phyloP scores from a whole-genome alignment of 1,139 yeast species.

The Scheffersomyces stambukii region DNA sequence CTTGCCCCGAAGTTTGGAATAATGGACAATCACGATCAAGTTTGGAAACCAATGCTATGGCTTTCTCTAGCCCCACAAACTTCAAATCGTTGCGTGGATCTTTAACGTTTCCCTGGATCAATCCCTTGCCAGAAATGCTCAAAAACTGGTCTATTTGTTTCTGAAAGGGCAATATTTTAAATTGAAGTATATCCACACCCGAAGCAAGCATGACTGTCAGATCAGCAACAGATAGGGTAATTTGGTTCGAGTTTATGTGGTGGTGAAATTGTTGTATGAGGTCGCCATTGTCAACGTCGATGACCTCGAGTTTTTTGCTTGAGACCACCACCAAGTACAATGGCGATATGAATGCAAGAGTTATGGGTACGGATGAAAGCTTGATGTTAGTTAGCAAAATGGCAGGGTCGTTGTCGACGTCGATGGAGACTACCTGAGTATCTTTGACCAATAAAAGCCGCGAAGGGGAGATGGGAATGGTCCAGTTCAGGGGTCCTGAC shows the following conservation, averaged over 20 bases:
- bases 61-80: slow-evolving; percentile 32
- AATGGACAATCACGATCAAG: slow-evolving; percentile 14
- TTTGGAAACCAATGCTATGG: slow-evolving; percentile 28
- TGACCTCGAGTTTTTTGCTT: slow-evolving; percentile 38
- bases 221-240: slow-evolving; percentile 12
- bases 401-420: slow-evolving; percentile 7
- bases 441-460: slow-evolving; percentile 25
- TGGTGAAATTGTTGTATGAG: slow-evolving; percentile 39
- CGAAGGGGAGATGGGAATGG: slow-evolving; percentile 14
- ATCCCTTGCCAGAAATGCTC: slow-evolving; percentile 19
- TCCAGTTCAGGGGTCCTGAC: slow-evolving; percentile 20
- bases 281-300: slow-evolving; percentile 42
- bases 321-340: slow-evolving; percentile 40
- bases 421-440: slow-evolving; percentile 19
- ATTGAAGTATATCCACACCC: slow-evolving; percentile 26
- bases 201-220: slow-evolving; percentile 23
- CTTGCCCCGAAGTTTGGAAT: slow-evolving; percentile 9
- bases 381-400: slow-evolving; percentile 21
- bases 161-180: slow-evolving; percentile 27
- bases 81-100: slow-evolving; percentile 28
- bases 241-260: slow-evolving; percentile 22
- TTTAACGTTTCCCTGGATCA: slow-evolving; percentile 11
- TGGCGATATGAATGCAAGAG: slow-evolving; percentile 38
- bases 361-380: slow-evolving; percentile 28
- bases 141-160: slow-evolving; percentile 40